A percentile compares a stretch with the other conserved stretches of the same genome.
These are phyloP conservation scores for Noccaea bulbosa DNA, from an alignment of 345 rosid species.

Conservation along the genomic window DNA sequence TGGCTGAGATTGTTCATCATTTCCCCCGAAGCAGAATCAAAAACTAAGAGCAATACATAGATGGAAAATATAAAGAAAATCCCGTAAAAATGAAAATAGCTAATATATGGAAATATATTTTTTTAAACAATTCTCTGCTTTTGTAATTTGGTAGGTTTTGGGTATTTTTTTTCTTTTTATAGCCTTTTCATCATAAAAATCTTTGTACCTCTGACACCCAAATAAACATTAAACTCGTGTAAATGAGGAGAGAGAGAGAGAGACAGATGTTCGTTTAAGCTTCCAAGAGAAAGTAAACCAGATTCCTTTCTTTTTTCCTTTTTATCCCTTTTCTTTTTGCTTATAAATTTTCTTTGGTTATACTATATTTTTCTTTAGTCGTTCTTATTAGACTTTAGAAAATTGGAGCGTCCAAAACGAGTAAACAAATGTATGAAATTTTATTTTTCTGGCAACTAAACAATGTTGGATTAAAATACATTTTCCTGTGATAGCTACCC, in stretches of 20 bases:
- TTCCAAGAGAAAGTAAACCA: slow-evolving; percentile 19
- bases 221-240: slow-evolving; percentile 25
- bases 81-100: neutral
- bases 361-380: slow-evolving; percentile 3
- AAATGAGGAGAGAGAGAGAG: slow-evolving; percentile 18
- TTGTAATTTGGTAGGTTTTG: neutral
- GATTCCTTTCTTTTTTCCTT: slow-evolving; percentile 7
- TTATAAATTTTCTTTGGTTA: neutral
- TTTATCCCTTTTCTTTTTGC: neutral
- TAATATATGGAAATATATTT: slow-evolving; percentile 15
- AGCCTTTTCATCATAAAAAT: slow-evolving; percentile 24
- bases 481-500: slow-evolving; percentile 7
- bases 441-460: neutral
- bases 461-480: neutral
- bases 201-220: slow-evolving; percentile 25
- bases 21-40: slow-evolving; percentile 30
- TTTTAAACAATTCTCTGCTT: neutral
- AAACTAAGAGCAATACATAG: slow-evolving; percentile 1
- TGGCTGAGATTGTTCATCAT: slow-evolving; percentile 67
- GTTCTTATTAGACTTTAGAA: neutral
- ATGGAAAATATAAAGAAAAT: slow-evolving; percentile 30
- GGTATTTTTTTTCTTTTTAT: slow-evolving; percentile 12
- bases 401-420: slow-evolving; percentile 20
- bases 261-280: slow-evolving; percentile 1
- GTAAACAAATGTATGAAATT: slow-evolving; percentile 2